Conservation (phyloP, 345 rosid genomes). For the Citrus reticulata region DNA sequence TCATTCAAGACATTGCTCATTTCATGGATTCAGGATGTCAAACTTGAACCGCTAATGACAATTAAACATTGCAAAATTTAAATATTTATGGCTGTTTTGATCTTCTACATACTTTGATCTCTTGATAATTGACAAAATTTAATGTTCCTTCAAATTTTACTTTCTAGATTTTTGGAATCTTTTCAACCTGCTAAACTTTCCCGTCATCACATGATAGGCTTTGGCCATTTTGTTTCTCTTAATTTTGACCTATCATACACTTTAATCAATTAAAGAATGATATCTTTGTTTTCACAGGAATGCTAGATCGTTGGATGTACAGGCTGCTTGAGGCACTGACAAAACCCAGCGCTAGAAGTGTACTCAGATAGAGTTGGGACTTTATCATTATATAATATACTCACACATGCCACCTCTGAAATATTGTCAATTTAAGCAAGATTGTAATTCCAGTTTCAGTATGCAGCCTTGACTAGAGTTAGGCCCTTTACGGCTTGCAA, state of each 20-base stretch:
- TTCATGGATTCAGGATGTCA: neutral
- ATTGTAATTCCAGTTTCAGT: neutral
- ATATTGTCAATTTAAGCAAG: neutral
- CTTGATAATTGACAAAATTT: neutral
- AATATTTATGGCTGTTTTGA: neutral
- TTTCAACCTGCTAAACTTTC: neutral
- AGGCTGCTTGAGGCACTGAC: conserved; percentile 61
- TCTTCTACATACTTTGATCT: neutral
- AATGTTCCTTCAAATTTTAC: neutral
- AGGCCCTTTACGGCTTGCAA: neutral
- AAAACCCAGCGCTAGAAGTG: conserved; percentile 40
- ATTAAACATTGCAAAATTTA: neutral
- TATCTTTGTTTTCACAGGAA: conserved; percentile 43
- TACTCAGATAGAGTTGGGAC: conserved; percentile 10
- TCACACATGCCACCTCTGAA: neutral
- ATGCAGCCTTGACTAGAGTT: neutral
- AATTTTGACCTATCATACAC: neutral
- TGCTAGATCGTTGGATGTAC: conserved; percentile 99
- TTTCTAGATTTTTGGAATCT: neutral
- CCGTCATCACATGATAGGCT: neutral
- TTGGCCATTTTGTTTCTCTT: neutral
- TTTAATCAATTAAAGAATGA: neutral
- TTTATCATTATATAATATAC: neutral
- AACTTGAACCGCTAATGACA: neutral
- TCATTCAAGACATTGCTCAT: neutral